Base-by-base conservation (phyloP, 1,284 basidiomycete species). In the Cutaneotrichosporon sp. region DNA sequence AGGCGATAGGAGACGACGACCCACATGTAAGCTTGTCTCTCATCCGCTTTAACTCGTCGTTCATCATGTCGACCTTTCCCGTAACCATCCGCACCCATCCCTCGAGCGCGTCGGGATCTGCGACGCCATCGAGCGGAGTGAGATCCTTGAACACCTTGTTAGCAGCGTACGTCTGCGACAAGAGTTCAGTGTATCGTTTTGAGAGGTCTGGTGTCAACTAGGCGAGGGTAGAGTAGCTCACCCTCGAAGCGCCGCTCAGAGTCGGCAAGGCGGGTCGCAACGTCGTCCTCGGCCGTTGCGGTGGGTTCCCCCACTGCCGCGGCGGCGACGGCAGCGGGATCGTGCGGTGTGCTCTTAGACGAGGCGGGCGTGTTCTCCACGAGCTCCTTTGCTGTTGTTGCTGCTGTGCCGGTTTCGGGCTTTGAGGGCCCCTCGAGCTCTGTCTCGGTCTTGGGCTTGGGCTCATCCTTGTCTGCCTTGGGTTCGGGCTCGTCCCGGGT, bases 71-170 rank as follows among this genome's bases (percentile, higher is more conserved):
- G 2, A 85, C 81, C 76, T 91, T 92, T 49, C 85, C 80, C 52
- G 84, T 84, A 66, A 89, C 76, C 76, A 87, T 89, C 69, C 85
- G 81, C 22, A 96, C 80, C 81, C 89, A 90, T 58, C 90, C 88
- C 31, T 87, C 86, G 38, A 97, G 81, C 8, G 86, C 88, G 60
- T 86, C 84, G 5, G 82, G 74, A 69, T 95, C 89, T 40, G 84
- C 81, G 13, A 89, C 82, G 22, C 86, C 77, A 7, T 72, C 86
- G 4, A 92, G 73, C 0, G 91, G 88, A 0, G 90, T 90, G 6
- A 89, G 76, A 65, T 91, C 90, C n/a, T 82, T 84, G 53, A 96
- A 77, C 4, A 91, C 80, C 34, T 81, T 80, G 73, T 92, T 90
- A n/a, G 87, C 88, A 7, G 87, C 87, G 26, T 76, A 64, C 2